Percentiles rank a stretch among this genome's conserved stretches.
phyloP scores from a whole-genome alignment of 192 early-diverging fungal genomes.

The Entomortierella parvispora region DNA sequence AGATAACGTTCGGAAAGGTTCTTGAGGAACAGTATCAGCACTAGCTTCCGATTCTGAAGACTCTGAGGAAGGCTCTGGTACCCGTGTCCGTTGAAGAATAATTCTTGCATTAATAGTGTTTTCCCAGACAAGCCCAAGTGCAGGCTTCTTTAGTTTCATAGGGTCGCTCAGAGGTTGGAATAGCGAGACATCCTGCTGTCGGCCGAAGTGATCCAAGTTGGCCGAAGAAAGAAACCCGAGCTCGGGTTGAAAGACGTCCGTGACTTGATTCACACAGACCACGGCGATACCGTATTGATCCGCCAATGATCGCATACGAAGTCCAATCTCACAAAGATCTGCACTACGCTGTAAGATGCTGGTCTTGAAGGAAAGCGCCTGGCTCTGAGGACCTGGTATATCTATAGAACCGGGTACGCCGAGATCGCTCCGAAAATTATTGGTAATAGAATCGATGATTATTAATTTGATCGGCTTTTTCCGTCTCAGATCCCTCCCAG shows the following conservation, averaged over 20 bases:
- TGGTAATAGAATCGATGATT: constrained; percentile 88
- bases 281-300: constrained; percentile 71
- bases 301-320: constrained; percentile 69
- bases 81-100: constrained; percentile 53
- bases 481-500: constrained; percentile 53
- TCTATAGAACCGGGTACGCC: neutral
- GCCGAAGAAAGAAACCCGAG: constrained; percentile 17
- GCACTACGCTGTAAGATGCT: constrained; percentile 56
- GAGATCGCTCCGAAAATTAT: constrained; percentile 71
- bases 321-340: constrained; percentile 68
- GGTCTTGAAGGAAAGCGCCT: constrained; percentile 1
- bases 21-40: neutral
- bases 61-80: constrained; percentile 24
- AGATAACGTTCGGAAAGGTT: constrained; percentile 32
- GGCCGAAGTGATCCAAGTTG: constrained; percentile 20
- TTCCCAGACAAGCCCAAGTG: constrained; percentile 79
- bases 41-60: constrained; percentile 11
- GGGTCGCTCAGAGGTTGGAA: constrained; percentile 22
- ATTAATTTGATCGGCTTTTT: constrained; percentile 72
- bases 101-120: constrained; percentile 77
- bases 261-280: constrained; percentile 87
- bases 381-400: constrained; percentile 10
- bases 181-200: constrained; percentile 14
- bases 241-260: constrained; percentile 13
- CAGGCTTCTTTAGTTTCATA: constrained; percentile 67